Evolutionary conservation across 306 rosid species (phyloP), one percentile per base, ranked within the genome.

Genomic region (Malus asiatica): DNA sequence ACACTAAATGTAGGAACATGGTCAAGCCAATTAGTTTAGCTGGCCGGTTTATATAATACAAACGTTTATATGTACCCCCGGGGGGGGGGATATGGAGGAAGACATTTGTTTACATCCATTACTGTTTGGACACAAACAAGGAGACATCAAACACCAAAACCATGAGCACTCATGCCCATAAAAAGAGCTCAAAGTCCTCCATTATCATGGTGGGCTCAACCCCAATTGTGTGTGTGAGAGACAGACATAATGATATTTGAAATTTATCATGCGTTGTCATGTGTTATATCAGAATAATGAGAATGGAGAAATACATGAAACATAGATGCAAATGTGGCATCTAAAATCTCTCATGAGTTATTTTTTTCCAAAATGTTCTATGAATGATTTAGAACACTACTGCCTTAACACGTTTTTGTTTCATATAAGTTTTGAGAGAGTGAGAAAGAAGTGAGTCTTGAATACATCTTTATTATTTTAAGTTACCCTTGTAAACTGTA

Each of bases 21-120:
- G 66, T 23, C 38, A 58, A 23, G 76, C 25, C 55, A 30, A 59
- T 73, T 32, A 73, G 46, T 16, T 35, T 20, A 18, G 76, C 68
- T 73, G 68, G 68, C 76, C 57, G 57, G 40, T 27, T 58, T 10
- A 27, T 40, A 73, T 40, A 23, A 38, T 59, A 40, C 76, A 59
- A 73, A 30, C 33, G 8, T 1, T 5, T 55, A 51, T 73, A 16
- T 59, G 68, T 59, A 73, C 76, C 29, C 29, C 3, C 3, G 2
- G 29, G 29, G 29, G 29, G 3, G 29, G 57, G 57, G 25, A 1
- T 59, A 40, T 59, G 25, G 76, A 73, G 8, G 68, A 58, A 25
- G 76, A 73, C 76, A 57, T 73, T 40, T 73, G 57, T 22, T 72
- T 40, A 23, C 67, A 72, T 72, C 76, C 76, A 22, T 58, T 25